These are phyloP conservation scores for Sherardia arvensis DNA, from an alignment of 257 asterid species.

Conservation along the genomic window DNA sequence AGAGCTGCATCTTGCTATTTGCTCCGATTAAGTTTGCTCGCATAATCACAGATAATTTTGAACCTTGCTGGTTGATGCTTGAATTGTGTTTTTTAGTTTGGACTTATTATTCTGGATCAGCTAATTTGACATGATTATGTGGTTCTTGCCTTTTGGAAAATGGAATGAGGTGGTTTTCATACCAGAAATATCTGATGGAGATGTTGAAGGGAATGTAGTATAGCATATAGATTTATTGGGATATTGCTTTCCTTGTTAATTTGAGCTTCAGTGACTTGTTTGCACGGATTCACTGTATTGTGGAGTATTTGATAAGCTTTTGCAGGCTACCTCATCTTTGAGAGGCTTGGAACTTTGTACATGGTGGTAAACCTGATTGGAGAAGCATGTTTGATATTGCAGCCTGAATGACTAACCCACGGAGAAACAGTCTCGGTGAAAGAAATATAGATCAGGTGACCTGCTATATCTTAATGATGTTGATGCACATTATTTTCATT, in stretches of 20 bases:
- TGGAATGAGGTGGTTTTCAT: not conserved
- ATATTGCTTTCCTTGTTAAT: not conserved
- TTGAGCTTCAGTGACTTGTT: not conserved
- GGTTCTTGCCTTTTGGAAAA: not conserved
- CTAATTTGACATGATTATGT: not conserved
- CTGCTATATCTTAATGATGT: not conserved
- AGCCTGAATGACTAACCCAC: slow-evolving; percentile 45
- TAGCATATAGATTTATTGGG: not conserved
- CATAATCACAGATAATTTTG: not conserved
- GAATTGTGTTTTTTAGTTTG: not conserved
- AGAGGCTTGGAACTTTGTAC: slow-evolving; percentile 19
- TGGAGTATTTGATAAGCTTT: not conserved
- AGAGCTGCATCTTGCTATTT: not conserved
- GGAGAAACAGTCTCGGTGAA: slow-evolving; percentile 38
- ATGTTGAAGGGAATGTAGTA: not conserved
- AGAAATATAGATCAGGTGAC: slow-evolving; percentile 52
- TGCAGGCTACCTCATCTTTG: slow-evolving; percentile 11
- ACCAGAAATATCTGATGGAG: not conserved
- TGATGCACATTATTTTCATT: not conserved
- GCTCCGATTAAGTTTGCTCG: not conserved
- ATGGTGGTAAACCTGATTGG: slow-evolving; percentile 18
- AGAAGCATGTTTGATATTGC: slow-evolving; percentile 22
- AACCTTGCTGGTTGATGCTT: not conserved
- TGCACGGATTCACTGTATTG: not conserved
- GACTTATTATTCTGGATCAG: not conserved